Conservation (phyloP, 805 yeast genomes). For the Yarrowia sp. region DNA sequence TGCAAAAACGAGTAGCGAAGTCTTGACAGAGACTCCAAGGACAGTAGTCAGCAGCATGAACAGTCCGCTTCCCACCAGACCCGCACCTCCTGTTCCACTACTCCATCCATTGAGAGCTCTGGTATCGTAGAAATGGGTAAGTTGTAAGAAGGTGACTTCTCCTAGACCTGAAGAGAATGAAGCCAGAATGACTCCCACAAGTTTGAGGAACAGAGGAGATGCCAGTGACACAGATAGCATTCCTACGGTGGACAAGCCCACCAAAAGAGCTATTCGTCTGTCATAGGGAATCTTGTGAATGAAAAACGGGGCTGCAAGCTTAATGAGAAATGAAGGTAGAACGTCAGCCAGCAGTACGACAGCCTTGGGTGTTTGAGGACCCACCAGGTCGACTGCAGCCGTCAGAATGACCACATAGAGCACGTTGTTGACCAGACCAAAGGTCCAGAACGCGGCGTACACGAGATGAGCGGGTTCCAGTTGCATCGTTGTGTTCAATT, state of each 20-base stretch:
- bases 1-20: slow-evolving; percentile 65
- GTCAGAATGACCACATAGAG: slow-evolving; percentile 89
- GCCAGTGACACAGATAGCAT: slow-evolving; percentile 71
- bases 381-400: slow-evolving; percentile 92
- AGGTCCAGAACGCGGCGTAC: slow-evolving; percentile 67
- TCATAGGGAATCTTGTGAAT: slow-evolving; percentile 69
- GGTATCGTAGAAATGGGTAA: slow-evolving; percentile 76
- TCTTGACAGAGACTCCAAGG: slow-evolving; percentile 60
- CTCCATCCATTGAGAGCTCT: slow-evolving; percentile 84
- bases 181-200: slow-evolving; percentile 79
- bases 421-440: slow-evolving; percentile 87
- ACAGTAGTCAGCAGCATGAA: slow-evolving; percentile 77
- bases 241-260: slow-evolving; percentile 68
- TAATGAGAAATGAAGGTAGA: slow-evolving; percentile 77
- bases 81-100: slow-evolving; percentile 97
- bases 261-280: slow-evolving; percentile 61
- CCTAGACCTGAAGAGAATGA: slow-evolving; percentile 89
- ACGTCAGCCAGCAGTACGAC: slow-evolving; percentile 85
- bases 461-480: slow-evolving; percentile 22
- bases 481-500: slow-evolving; percentile 25
- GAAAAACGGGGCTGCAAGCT: slow-evolving; percentile 78
- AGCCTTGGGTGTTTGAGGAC: slow-evolving; percentile 82
- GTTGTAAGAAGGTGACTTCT: slow-evolving; percentile 83
- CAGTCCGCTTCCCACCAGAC: slow-evolving; percentile 74
- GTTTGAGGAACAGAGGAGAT: slow-evolving; percentile 51